Evolutionary conservation across 805 yeast species (phyloP), one percentile per base, ranked within the genome.

Genomic region (Priceomyces carsonii): DNA sequence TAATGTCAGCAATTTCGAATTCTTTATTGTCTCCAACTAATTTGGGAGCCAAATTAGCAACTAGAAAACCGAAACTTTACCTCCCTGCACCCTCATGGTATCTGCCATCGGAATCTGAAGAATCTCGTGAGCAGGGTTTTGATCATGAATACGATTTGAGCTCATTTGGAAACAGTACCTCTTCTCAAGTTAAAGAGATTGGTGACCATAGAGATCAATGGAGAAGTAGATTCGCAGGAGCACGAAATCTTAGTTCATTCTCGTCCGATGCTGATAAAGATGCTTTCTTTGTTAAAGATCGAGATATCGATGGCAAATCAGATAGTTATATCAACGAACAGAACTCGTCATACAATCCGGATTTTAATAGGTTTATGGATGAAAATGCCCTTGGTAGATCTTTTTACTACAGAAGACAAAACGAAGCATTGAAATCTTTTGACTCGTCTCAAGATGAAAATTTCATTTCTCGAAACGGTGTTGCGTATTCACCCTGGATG

Each of bases 1-100:
- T 48, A 29, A 50, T 48, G 9, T 48, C 43, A 17, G 28, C 35
- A 1, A 28, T 40, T 13, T 36, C 40, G 12, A 34, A 33, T 18
- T 12, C 32, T 8, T 44, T 59, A 7, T 44, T 61, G 8, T 62
- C 63, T 29, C 74, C 73, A 3, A 68, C 74, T 3, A 47, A 46
- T n/a, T 40, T 68, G 14, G 74, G 74, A 0, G 73, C 72, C 4
- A 53, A 58, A 34, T 51, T 57, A 34, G 74, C 74, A 2, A 40
- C 66, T 24, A 44, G 50, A 19, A 53, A 47, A 34, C 66, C 57
- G 12, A 49, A 43, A 33, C 45, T 61, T 32, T 43, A 61, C n/a
- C 52, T 61, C 27, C 50, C 58, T 31, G 57, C 67, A 7, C 57
- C 62, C n/a, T 18, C 33, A 8, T 29, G 33, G 33, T 29, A 29